These are phyloP conservation scores for Stenogyne calaminthoides DNA, from an alignment of 305 asterid species.

Conservation along the genomic window DNA sequence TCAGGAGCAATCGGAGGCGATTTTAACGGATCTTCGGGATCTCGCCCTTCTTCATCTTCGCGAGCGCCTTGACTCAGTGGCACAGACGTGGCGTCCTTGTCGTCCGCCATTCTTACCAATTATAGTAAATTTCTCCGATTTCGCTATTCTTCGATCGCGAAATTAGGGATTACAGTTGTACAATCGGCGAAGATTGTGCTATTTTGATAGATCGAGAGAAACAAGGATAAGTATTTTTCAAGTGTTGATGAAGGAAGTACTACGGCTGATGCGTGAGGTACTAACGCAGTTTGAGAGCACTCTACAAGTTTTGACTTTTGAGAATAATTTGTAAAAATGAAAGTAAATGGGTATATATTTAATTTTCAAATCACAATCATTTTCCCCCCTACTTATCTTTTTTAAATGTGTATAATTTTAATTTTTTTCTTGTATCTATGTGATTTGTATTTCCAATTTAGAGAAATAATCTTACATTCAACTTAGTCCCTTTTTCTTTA, in stretches of 20 bases:
- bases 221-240: not conserved
- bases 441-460: not conserved
- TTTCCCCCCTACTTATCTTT: not conserved
- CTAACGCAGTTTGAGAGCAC: not conserved
- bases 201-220: constrained; percentile 10
- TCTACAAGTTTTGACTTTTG: not conserved
- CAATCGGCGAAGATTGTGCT: not conserved
- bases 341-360: not conserved
- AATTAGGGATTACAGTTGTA: constrained; percentile 33
- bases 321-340: no score
- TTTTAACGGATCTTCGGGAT: constrained; percentile 77
- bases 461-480: not conserved
- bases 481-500: no score
- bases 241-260: constrained; percentile 36
- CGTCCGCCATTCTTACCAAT: constrained; percentile 66
- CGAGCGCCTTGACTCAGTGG: constrained; percentile 76
- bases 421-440: not conserved
- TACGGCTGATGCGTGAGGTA: constrained; percentile 29
- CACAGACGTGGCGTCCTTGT: constrained; percentile 77
- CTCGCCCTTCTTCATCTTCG: constrained; percentile 58
- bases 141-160: constrained; percentile 23
- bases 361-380: not conserved
- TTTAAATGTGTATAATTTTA: not conserved
- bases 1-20: constrained; percentile 63
- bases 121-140: constrained; percentile 23